Conservation (phyloP, 768 basidiomycete species). For the Mycena chlorophos region DNA sequence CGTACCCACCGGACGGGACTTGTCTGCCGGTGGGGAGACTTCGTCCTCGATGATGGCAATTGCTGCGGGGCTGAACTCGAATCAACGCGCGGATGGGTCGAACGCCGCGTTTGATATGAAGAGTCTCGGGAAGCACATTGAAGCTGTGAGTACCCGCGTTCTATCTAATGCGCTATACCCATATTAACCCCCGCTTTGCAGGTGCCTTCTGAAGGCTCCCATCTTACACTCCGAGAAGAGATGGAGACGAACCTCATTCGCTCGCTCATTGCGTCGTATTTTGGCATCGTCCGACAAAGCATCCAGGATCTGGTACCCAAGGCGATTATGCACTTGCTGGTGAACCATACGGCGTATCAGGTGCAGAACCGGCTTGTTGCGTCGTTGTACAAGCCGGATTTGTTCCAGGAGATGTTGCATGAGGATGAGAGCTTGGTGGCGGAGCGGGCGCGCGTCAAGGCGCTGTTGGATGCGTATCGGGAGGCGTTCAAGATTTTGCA, state of each 20-base stretch:
- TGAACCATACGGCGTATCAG: constrained; percentile 94
- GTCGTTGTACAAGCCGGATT: constrained; percentile 88
- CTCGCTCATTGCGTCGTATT: constrained; percentile 93
- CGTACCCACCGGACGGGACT: constrained; percentile 61
- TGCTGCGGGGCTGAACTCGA: constrained; percentile 64
- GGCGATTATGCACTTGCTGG: constrained; percentile 97
- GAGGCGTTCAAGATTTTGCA: constrained; percentile 87
- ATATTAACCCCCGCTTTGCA: constrained; percentile 28
- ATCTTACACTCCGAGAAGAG: constrained; percentile 82
- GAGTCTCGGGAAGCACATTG: constrained; percentile 95
- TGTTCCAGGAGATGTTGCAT: constrained; percentile 87
- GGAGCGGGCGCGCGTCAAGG: constrained; percentile 91
- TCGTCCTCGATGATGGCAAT: constrained; percentile 29
- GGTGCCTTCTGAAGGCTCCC: constrained; percentile 61
- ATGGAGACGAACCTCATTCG: constrained; percentile 96
- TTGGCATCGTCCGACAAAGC: constrained; percentile 91
- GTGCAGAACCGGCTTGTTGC: constrained; percentile 97
- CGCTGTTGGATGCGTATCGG: constrained; percentile 92
- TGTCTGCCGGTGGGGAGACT: constrained; percentile 52
- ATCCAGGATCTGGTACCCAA: constrained; percentile 98
- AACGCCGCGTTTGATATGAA: constrained; percentile 97
- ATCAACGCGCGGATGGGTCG: constrained; percentile 68
- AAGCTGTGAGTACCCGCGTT: constrained; percentile 69
- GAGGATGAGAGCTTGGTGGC: constrained; percentile 96
- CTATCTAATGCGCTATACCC: constrained; percentile 10